Percentiles rank a stretch among this genome's conserved stretches.
Conservation (phyloP, 768 basidiomycete genomes). For the Mrakia blollopis region DNA sequence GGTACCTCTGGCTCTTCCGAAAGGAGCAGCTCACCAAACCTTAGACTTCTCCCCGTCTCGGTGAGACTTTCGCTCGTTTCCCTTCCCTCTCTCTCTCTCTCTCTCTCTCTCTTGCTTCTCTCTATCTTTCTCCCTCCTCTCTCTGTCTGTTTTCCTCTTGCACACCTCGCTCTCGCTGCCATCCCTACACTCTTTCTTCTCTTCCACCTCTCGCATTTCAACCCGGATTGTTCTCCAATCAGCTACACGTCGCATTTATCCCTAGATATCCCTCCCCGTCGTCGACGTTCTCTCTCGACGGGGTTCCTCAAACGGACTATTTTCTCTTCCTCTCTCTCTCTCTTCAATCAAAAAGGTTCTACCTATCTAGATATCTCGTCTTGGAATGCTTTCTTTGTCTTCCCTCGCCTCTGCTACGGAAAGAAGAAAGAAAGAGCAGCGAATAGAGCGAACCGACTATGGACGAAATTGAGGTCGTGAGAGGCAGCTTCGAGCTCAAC, state of each 20-base stretch:
- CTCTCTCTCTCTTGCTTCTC: background rate
- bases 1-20: constrained; percentile 17
- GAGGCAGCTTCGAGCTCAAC: too few species aligned
- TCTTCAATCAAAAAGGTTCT: too few species aligned
- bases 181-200: background rate
- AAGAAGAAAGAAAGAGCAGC: background rate
- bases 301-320: too few species aligned
- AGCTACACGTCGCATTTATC: too few species aligned
- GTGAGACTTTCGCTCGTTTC: too few species aligned
- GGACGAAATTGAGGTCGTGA: background rate
- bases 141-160: background rate
- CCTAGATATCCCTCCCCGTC: too few species aligned
- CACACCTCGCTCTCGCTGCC: background rate
- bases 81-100: background rate
- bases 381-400: too few species aligned
- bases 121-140: background rate
- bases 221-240: too few species aligned
- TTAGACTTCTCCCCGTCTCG: background rate
- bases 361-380: too few species aligned
- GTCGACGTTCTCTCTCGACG: too few species aligned
- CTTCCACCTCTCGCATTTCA: background rate
- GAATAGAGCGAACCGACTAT: background rate
- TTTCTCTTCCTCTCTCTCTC: too few species aligned
- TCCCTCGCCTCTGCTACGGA: background rate
- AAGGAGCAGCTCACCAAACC: constrained; percentile 31